These are phyloP conservation scores for Primulina eburnea DNA, from an alignment of 257 asterid species.

Conservation along the genomic window DNA sequence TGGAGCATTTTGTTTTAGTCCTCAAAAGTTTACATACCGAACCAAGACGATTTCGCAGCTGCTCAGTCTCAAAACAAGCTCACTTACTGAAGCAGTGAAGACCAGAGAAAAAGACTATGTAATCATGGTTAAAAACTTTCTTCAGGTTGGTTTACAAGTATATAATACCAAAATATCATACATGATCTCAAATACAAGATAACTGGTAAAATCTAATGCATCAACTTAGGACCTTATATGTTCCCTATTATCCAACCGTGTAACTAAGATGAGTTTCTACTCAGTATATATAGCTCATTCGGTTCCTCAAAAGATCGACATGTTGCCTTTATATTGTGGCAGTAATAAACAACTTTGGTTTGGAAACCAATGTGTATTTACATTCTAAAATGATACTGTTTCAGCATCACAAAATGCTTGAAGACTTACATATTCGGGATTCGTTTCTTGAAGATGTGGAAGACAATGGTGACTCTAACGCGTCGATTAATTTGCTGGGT, in stretches of 20 bases:
- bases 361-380: not conserved
- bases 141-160: slow-evolving; percentile 47
- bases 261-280: no score
- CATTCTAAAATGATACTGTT: not conserved
- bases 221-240: not conserved
- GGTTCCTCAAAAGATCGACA: not conserved
- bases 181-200: not conserved
- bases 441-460: slow-evolving; percentile 56
- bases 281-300: not conserved
- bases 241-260: no score
- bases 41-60: slow-evolving; percentile 83
- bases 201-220: not conserved
- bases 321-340: not conserved
- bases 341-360: not conserved
- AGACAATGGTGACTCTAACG: slow-evolving; percentile 51
- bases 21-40: slow-evolving; percentile 75
- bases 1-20: slow-evolving; percentile 69
- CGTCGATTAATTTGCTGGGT: slow-evolving; percentile 66
- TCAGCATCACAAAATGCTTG: slow-evolving; percentile 81
- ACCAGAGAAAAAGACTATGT: slow-evolving; percentile 62
- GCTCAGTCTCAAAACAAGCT: slow-evolving; percentile 63
- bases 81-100: slow-evolving; percentile 63
- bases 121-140: slow-evolving; percentile 71
- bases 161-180: not conserved
- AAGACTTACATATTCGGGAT: slow-evolving; percentile 58